A percentile compares a stretch with the other conserved stretches of the same genome.
These are phyloP conservation scores for Plantago elongata DNA, from an alignment of 257 asterid genomes.

Conservation along the genomic window DNA sequence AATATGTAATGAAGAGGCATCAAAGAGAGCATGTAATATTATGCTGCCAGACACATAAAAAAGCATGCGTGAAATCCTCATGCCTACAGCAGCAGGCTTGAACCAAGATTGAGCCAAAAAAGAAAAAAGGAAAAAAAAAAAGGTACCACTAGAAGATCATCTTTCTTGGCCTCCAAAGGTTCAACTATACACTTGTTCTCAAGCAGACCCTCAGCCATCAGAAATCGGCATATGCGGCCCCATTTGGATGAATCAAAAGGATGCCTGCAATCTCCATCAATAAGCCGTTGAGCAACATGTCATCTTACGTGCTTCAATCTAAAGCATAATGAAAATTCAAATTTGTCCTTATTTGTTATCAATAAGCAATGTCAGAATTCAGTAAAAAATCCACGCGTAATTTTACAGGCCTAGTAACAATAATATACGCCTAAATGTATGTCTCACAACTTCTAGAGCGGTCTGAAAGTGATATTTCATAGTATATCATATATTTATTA, in stretches of 20 bases:
- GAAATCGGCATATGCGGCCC: slow-evolving; percentile 88
- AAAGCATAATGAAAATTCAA: no score
- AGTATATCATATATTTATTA: no score
- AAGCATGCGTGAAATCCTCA: neutral
- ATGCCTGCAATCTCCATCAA: slow-evolving; percentile 51
- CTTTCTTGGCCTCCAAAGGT: slow-evolving; percentile 79
- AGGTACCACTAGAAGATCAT: slow-evolving; percentile 89
- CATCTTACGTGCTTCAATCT: no score
- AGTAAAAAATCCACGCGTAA: no score
- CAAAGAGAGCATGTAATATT: no score
- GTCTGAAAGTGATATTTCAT: no score
- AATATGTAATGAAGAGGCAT: no score
- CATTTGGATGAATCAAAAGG: slow-evolving; percentile 98
- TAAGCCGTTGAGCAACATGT: slow-evolving; percentile 5
- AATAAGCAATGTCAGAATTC: no score
- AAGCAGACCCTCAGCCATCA: slow-evolving; percentile 55
- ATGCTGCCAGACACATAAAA: neutral
- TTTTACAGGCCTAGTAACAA: no score
- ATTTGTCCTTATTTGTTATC: neutral
- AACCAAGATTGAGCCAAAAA: slow-evolving; percentile 17
- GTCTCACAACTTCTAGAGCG: no score
- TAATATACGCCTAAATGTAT: no score
- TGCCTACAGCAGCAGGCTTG: neutral
- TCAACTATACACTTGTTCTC: slow-evolving; percentile 60
- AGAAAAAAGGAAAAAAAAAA: slow-evolving; percentile 17